Evolutionary conservation across 306 rosid species (phyloP).

Genomic region (Boehmeria nivea): DNA sequence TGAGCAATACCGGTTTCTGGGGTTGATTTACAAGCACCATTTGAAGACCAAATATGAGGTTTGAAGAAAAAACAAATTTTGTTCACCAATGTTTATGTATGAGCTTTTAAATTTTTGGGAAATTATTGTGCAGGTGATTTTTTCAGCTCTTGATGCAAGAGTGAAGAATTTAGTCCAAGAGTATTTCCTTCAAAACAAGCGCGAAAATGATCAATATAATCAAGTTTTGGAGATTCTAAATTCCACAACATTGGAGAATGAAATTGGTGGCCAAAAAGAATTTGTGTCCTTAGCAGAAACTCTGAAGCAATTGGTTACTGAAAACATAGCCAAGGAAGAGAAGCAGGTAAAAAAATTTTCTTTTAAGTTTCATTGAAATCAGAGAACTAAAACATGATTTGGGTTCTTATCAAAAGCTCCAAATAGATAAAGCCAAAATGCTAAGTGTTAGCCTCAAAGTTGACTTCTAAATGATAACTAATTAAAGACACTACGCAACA

Average conservation of each 20-base stretch:
- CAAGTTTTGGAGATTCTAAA: slow-evolving; percentile 51
- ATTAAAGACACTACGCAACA: no score
- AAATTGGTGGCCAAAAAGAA: slow-evolving; percentile 59
- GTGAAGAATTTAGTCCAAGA: slow-evolving; percentile 66
- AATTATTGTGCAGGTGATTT: slow-evolving; percentile 54
- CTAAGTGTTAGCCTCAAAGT: no score
- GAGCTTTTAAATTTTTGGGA: neutral
- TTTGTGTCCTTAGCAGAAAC: slow-evolving; percentile 67
- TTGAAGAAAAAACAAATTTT: neutral
- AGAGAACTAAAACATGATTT: no score
- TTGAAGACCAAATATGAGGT: slow-evolving; percentile 17
- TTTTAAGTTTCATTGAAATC: no score
- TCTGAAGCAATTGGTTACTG: slow-evolving; percentile 53
- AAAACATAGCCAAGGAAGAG: slow-evolving; percentile 90
- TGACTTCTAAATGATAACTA: no score
- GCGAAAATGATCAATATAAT: slow-evolving; percentile 60
- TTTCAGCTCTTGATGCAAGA: slow-evolving; percentile 75
- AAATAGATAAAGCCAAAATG: no score
- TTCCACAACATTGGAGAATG: slow-evolving; percentile 36
- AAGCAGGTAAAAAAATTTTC: slow-evolving; percentile 50
- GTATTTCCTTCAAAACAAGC: slow-evolving; percentile 67
- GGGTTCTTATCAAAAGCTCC: no score
- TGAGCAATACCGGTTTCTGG: slow-evolving; percentile 2
- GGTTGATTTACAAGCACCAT: slow-evolving; percentile 7
- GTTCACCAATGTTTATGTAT: neutral